Evolutionary conservation across 2,329 filamentous ascomycete species (phyloP), one percentile per base, ranked within the genome.

Genomic region (Rutstroemia sydowiana): DNA sequence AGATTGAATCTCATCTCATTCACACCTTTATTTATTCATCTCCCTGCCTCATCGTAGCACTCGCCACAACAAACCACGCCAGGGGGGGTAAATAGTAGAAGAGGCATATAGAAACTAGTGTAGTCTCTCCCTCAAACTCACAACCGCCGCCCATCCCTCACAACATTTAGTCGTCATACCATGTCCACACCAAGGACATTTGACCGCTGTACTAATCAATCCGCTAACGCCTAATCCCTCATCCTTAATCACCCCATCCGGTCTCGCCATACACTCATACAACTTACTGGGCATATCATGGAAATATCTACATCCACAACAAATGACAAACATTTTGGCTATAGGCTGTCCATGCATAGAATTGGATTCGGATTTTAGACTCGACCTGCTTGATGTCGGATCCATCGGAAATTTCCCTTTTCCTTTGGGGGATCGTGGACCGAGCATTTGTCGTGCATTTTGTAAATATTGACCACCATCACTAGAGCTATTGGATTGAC

Each of bases 101-200:
- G n/a, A n/a, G n/a, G n/a, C n/a, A n/a, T n/a, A 14, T 26, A 20
- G 18, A 43, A 16, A 5, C 13, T 51, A 66, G 61, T 84, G 79
- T 46, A 84, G 64, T 55, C 78, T 77, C 66, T 87, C 82, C 61
- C 79, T 79, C 60, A 88, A 69, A 55, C 83, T 79, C 3, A 88
- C 77, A 41, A 84, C 73, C 1, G 84, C 80, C 10, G 81, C 79
- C 69, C 84, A 84, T 7, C 83, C 84, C 10, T 82, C 76, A 64
- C 85, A 88, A 68, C 85, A 88, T 53, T 69, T 71, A 13, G 76
- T 83, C 58, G 74, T 82, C 84, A 88, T 87, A 45, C 77, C 76
- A 68, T 88, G 85, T 40, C 73, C 72, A 65, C 85, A 88, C 85
- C 85, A 88, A 8, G 83, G 83, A 64, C 84, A 88, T 58, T 77